phyloP scores from a whole-genome alignment of 2,329 filamentous ascomycete species.

The Biscogniauxia sp. region DNA sequence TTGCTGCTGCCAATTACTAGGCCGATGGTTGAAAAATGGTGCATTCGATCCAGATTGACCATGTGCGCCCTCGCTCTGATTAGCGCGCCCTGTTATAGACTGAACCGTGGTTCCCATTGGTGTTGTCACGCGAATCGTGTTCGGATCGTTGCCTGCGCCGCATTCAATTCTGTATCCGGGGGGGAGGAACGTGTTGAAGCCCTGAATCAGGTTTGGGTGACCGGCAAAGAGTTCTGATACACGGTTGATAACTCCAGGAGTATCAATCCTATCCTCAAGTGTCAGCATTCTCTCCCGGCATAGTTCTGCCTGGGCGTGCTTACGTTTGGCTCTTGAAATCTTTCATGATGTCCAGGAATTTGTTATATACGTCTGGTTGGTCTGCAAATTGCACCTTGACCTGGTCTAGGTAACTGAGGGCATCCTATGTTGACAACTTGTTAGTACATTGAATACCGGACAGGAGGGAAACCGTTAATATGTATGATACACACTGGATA shows the following conservation, averaged over 20 bases:
- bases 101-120: conserved; percentile 96
- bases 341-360: conserved; percentile 98
- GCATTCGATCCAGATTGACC: conserved; percentile 38
- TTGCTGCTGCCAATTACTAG: conserved; percentile 52
- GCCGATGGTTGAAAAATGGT: conserved; percentile 47
- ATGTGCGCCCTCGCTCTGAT: conserved; percentile 44
- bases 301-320: conserved; percentile 36
- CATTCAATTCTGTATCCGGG: conserved; percentile 97
- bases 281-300: conserved; percentile 28
- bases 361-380: conserved; percentile 94
- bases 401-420: conserved; percentile 93
- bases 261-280: conserved; percentile 69
- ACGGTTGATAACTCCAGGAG: conserved; percentile 92
- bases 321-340: conserved; percentile 98
- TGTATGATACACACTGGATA: background rate
- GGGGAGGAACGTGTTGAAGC: conserved; percentile 96
- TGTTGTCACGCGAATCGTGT: conserved; percentile 93
- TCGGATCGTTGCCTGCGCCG: conserved; percentile 87
- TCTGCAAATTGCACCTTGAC: conserved; percentile 98
- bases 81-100: conserved; percentile 64
- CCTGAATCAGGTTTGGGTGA: conserved; percentile 92
- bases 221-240: conserved; percentile 95
- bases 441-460: conserved; percentile 22
- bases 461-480: background rate
- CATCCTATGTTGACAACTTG: conserved; percentile 46